Evolutionary conservation across 2,329 filamentous ascomycete species (phyloP), one percentile per base, ranked within the genome.

Genomic region (Exophiala lecanii-corni): DNA sequence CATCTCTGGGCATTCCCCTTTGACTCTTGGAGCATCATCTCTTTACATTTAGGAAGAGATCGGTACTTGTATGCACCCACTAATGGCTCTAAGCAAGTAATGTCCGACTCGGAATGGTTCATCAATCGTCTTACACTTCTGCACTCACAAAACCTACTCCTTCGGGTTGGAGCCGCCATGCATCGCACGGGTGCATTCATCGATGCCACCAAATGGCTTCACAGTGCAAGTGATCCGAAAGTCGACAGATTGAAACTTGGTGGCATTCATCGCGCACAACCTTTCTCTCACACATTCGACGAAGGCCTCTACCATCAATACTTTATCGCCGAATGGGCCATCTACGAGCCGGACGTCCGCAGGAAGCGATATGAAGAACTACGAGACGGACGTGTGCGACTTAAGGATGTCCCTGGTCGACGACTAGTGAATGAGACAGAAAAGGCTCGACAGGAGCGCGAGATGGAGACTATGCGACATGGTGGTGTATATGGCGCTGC

Each of bases 1-100:
- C 69, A 73, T 50, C 57, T 69, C 0, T 68, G 64, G 59, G 67
- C 67, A 2, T 70, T 69, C 30, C 68, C 67, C 0, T 70, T 69
- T 41, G 68, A 71, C 45, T 61, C 67, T 2, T 70, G 64, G 66
- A 70, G 67, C 17, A 59, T 72, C 17, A 49, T 63, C 4, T 58
- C 63, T 5, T 58, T 66, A 5, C 68, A 70, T 39, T 57, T 70
- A 2, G 40, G 58, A 2, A 55, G 66, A n/a, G 61, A 60, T n/a
- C 55, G 57, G 2, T 46, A 58, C 32, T 49, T 65, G 33, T 70
- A 71, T 44, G 56, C 62, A 26, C 23, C 23, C 12, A 7, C 23
- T 7, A 26, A 26, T 26, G 23, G 23, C 6, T 6, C 23, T 7
- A 12, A 26, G 23, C 7, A 26, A 12, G 23, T 26, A 6, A 26